Percentiles rank a stretch among this genome's conserved stretches.
These are phyloP conservation scores for Dunaliella primolecta DNA, from an alignment of 139 green algal species.

Conservation along the genomic window DNA sequence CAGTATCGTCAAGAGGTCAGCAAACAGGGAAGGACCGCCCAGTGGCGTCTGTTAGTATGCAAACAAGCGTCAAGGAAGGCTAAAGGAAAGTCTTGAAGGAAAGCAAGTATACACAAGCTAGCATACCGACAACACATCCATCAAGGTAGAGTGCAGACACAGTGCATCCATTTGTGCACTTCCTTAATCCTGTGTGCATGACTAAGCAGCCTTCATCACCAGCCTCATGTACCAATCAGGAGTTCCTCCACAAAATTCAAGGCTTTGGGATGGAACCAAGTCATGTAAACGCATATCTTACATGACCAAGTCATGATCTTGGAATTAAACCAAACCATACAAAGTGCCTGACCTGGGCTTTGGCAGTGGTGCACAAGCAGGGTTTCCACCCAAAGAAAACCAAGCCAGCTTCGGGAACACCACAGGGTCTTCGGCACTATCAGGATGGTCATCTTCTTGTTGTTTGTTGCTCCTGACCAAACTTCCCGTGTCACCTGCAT, in stretches of 20 bases:
- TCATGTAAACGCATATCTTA: too few relatives aligned
- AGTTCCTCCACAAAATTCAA: too few relatives aligned
- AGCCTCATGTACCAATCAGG: background rate
- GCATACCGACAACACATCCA: too few relatives aligned
- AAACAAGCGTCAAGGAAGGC: too few relatives aligned
- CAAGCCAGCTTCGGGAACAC: constrained; percentile 54
- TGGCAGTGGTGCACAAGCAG: constrained; percentile 38
- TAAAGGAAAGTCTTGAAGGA: too few relatives aligned
- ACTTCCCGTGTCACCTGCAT: background rate
- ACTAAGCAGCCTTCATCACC: background rate
- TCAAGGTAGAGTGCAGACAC: background rate
- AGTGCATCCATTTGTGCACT: background rate
- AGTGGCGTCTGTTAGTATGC: too few relatives aligned
- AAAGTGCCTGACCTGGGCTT: constrained; percentile 7
- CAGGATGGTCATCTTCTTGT: background rate
- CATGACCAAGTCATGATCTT: background rate
- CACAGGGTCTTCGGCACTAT: background rate
- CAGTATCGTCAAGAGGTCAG: background rate
- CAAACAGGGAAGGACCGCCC: background rate
- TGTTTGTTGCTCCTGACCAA: background rate
- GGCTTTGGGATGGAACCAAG: too few relatives aligned
- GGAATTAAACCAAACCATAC: background rate
- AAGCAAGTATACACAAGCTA: too few relatives aligned
- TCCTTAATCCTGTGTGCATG: background rate
- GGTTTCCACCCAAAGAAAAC: constrained; percentile 77